A percentile compares a stretch with the other conserved stretches of the same genome.
phyloP scores from a whole-genome alignment of 306 rosid species.

The Citrullus amarus region DNA sequence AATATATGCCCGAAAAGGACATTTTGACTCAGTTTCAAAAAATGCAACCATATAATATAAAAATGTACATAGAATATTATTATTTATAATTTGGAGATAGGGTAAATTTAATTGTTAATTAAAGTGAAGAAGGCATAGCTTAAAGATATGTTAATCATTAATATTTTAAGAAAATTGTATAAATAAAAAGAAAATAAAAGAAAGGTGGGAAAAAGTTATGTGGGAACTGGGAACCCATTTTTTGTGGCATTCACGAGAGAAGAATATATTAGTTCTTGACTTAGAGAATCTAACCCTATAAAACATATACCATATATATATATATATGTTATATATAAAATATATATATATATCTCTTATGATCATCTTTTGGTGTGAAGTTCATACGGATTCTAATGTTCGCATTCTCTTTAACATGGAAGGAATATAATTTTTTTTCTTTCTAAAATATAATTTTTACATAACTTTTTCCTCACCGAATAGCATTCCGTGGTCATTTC shows the following conservation, averaged over 20 bases:
- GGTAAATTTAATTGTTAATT: not conserved
- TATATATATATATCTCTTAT: not conserved
- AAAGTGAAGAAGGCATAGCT: not conserved
- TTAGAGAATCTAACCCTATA: slow-evolving; percentile 53
- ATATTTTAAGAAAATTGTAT: not conserved
- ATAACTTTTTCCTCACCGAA: slow-evolving; percentile 39
- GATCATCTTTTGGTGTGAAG: slow-evolving; percentile 51
- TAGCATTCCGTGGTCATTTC: slow-evolving; percentile 99
- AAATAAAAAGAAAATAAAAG: slow-evolving; percentile 15
- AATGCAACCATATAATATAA: not conserved
- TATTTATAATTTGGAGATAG: not conserved
- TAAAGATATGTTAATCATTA: not conserved
- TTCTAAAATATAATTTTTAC: not conserved
- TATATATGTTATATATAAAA: not conserved
- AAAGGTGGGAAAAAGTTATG: slow-evolving; percentile 23
- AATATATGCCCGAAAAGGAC: slow-evolving; percentile 17
- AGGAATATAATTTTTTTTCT: not conserved
- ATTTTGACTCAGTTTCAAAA: not conserved
- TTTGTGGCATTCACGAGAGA: slow-evolving; percentile 66
- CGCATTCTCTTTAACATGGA: slow-evolving; percentile 35
- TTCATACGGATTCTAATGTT: slow-evolving; percentile 41
- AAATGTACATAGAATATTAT: not conserved
- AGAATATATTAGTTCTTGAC: slow-evolving; percentile 69
- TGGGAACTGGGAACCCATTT: slow-evolving; percentile 87
- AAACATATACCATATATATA: not conserved